These are phyloP conservation scores for Streptanthus diversifolius DNA, from an alignment of 345 rosid species.

Conservation along the genomic window DNA sequence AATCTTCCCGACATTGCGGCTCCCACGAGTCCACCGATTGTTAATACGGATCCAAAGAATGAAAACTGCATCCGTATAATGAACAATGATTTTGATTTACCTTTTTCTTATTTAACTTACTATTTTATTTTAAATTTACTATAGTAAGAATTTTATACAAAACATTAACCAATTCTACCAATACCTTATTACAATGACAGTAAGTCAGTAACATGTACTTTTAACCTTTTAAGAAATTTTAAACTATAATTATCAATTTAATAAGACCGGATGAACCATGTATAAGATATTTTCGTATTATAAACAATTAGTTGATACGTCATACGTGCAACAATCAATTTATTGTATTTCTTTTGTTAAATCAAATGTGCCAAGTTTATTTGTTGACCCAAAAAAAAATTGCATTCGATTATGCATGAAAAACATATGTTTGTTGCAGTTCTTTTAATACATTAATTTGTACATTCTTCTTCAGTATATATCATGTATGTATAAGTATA, in stretches of 20 bases:
- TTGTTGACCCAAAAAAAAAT: too few relatives aligned
- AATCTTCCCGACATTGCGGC: constrained; percentile 68
- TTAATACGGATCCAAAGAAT: constrained; percentile 72
- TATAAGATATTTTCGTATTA: neutral
- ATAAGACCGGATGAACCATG: neutral
- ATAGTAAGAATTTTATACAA: neutral
- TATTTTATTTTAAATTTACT: neutral
- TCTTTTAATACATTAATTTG: too few relatives aligned
- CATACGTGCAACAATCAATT: too few relatives aligned
- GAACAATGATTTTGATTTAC: neutral
- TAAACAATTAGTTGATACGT: too few relatives aligned
- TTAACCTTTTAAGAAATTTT: neutral
- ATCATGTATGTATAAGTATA: too few relatives aligned
- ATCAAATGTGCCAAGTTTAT: too few relatives aligned
- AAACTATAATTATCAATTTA: neutral
- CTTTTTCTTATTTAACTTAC: neutral
- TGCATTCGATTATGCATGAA: too few relatives aligned
- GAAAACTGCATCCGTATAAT: constrained; percentile 57
- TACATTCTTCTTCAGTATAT: too few relatives aligned
- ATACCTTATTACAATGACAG: neutral
- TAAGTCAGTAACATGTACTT: neutral
- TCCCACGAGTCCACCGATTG: constrained; percentile 83
- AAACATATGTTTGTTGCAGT: too few relatives aligned
- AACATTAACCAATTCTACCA: neutral
- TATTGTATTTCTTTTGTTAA: too few relatives aligned